A percentile compares a stretch with the other conserved stretches of the same genome.
Evolutionary conservation across 2,329 filamentous ascomycete genomes (phyloP).

Genomic region (Truncatella angustata): DNA sequence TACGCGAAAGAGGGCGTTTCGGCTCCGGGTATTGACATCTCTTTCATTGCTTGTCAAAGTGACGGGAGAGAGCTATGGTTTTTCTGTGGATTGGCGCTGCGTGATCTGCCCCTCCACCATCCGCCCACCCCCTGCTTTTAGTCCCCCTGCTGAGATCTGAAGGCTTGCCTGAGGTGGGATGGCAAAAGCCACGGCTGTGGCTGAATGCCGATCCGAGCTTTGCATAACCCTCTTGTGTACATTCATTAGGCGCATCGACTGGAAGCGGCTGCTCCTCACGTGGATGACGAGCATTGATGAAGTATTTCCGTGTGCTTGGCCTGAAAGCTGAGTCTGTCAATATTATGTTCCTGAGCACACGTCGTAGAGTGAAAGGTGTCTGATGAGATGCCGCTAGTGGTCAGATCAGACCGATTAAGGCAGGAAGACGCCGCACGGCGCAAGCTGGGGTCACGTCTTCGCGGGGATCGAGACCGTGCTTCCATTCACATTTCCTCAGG

Average conservation of each 20-base stretch:
- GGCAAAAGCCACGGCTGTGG: no score
- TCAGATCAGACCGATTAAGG: background rate
- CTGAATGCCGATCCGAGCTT: no score
- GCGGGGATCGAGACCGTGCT: background rate
- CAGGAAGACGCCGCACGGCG: conserved; percentile 7
- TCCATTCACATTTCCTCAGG: background rate
- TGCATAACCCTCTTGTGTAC: background rate
- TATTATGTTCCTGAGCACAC: background rate
- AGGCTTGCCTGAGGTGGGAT: background rate
- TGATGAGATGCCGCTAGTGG: background rate
- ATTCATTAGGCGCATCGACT: no score
- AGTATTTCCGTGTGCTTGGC: background rate
- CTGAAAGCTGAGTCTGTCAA: background rate
- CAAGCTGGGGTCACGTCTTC: background rate
- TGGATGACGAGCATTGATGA: no score
- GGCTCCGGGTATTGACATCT: background rate
- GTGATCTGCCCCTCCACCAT: conserved; percentile 8
- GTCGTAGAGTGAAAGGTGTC: no score
- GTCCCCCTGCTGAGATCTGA: background rate
- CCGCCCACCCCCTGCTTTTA: conserved; percentile 3
- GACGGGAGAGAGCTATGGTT: background rate
- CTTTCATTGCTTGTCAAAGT: background rate
- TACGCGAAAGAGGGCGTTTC: conserved; percentile 1
- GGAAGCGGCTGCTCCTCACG: no score
- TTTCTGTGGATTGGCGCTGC: background rate